Evolutionary conservation across 2,329 filamentous ascomycete genomes (phyloP).

Genomic region (Didymella sp.): DNA sequence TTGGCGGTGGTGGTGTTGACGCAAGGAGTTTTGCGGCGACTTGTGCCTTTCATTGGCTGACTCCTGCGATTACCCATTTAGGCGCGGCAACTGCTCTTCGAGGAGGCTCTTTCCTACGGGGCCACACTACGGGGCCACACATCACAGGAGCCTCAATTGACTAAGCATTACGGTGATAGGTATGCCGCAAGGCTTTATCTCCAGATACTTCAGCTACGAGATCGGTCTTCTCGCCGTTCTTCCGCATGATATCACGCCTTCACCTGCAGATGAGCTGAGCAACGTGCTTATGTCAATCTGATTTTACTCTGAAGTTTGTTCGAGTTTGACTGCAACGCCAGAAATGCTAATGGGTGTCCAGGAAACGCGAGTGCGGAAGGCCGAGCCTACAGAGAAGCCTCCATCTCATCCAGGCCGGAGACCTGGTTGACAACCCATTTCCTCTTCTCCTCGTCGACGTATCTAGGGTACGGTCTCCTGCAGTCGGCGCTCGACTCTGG

Average conservation of each 20-base stretch:
- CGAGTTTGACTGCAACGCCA: neutral
- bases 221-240: constrained; percentile 8
- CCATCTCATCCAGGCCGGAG: constrained; percentile 41
- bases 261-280: neutral
- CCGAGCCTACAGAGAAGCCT: constrained; percentile 29
- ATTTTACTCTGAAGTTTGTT: neutral
- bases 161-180: constrained; percentile 11
- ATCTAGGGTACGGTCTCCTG: constrained; percentile 62
- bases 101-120: neutral
- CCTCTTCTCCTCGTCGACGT: constrained; percentile 55
- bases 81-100: constrained; percentile 1
- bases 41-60: neutral
- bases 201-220: neutral
- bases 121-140: too few relatives aligned
- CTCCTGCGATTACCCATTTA: constrained; percentile 6
- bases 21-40: neutral
- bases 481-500: constrained; percentile 60
- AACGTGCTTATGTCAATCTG: neutral
- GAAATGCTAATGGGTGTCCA: neutral
- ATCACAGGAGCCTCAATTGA: constrained; percentile 1
- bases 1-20: neutral
- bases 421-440: constrained; percentile 53
- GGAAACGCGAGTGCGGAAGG: neutral
- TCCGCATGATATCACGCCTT: neutral
- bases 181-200: neutral